Percentiles rank a stretch among this genome's conserved stretches.
phyloP scores from a whole-genome alignment of 2,329 filamentous ascomycete genomes.

The Colletotrichum caudatum region DNA sequence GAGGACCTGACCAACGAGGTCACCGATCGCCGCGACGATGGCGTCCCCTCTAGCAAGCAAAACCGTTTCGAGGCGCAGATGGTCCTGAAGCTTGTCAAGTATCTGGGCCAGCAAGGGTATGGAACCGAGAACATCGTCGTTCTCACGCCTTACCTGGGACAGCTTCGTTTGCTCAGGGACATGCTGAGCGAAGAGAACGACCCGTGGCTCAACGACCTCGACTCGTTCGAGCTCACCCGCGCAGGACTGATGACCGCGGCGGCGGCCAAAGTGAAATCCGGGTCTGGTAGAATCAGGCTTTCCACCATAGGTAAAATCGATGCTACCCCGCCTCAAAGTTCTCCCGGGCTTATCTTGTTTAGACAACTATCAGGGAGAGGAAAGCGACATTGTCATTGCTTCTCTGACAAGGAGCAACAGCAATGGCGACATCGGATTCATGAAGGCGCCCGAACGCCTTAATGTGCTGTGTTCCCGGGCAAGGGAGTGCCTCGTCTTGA shows the following conservation, averaged over 20 bases:
- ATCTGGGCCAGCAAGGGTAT: constrained; percentile 79
- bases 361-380: constrained; percentile 86
- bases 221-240: constrained; percentile 70
- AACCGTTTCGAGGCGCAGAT: constrained; percentile 76
- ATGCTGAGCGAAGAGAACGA: constrained; percentile 69
- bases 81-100: constrained; percentile 73
- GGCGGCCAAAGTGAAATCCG: constrained; percentile 56
- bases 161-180: constrained; percentile 69
- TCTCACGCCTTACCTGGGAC: constrained; percentile 79
- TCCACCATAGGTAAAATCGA: constrained; percentile 74
- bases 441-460: constrained; percentile 72
- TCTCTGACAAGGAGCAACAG: constrained; percentile 76
- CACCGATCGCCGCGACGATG: constrained; percentile 63
- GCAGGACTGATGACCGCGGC: constrained; percentile 71
- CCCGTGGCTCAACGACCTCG: constrained; percentile 75
- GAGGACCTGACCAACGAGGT: constrained; percentile 62
- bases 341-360: not conserved
- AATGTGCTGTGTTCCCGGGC: constrained; percentile 79
- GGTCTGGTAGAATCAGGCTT: constrained; percentile 67
- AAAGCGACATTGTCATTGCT: constrained; percentile 77
- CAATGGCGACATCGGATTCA: constrained; percentile 76
- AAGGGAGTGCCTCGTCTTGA: constrained; percentile 73
- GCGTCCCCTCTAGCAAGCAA: constrained; percentile 65
- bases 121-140: constrained; percentile 73
- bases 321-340: not conserved